Evolutionary conservation across 2,329 filamentous ascomycete species (phyloP).

Genomic region (Penicillium sp.): DNA sequence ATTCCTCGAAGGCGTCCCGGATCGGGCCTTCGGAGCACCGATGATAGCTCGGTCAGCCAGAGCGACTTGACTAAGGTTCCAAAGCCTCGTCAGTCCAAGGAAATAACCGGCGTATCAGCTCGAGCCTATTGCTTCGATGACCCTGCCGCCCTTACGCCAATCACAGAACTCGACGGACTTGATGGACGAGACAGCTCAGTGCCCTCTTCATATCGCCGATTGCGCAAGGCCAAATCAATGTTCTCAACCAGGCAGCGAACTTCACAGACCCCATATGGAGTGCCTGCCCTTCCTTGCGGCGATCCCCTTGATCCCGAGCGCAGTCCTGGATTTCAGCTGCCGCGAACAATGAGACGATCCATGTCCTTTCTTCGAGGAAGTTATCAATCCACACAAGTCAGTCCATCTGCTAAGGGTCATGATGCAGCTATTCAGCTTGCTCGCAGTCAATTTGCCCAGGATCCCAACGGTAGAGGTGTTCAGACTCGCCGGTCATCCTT

Average conservation of each 20-base stretch:
- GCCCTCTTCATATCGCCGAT: slow-evolving; percentile 49
- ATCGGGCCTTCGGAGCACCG: slow-evolving; percentile 16
- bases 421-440: slow-evolving; percentile 45
- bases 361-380: slow-evolving; percentile 43
- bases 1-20: slow-evolving; percentile 27
- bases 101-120: neutral
- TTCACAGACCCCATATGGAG: slow-evolving; percentile 22
- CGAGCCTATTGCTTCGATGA: slow-evolving; percentile 11
- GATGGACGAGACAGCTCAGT: slow-evolving; percentile 40
- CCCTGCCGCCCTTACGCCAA: slow-evolving; percentile 27
- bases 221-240: slow-evolving; percentile 52
- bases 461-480: slow-evolving; percentile 17
- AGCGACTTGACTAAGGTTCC: neutral
- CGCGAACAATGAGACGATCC: slow-evolving; percentile 40
- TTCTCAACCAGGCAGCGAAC: slow-evolving; percentile 42
- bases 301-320: slow-evolving; percentile 17
- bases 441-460: slow-evolving; percentile 40
- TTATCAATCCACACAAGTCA: slow-evolving; percentile 17
- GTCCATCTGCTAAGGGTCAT: slow-evolving; percentile 33
- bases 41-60: slow-evolving; percentile 10
- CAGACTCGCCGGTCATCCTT: slow-evolving; percentile 29
- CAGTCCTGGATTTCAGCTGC: slow-evolving; percentile 20
- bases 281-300: slow-evolving; percentile 10
- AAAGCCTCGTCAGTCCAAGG: slow-evolving; percentile 7
- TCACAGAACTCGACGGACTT: slow-evolving; percentile 34